These are phyloP conservation scores for Rubus parviflorus DNA, from an alignment of 306 rosid species.

Conservation along the genomic window DNA sequence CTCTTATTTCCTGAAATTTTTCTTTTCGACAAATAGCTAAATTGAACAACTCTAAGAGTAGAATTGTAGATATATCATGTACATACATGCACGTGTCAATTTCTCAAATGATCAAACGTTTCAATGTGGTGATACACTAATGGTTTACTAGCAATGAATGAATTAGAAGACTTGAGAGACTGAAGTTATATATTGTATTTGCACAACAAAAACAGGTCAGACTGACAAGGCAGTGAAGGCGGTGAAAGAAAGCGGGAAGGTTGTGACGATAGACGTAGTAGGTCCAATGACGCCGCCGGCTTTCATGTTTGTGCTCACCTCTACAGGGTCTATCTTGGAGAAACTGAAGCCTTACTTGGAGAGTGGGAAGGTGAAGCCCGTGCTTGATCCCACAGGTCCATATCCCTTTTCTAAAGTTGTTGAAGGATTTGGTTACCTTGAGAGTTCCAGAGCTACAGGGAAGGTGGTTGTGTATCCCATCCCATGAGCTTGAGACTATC, in stretches of 20 bases:
- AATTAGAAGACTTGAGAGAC: neutral
- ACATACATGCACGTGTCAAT: neutral
- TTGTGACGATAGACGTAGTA: conserved; percentile 50
- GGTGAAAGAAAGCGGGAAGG: conserved; percentile 63
- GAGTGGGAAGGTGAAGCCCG: conserved; percentile 68
- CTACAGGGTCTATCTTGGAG: conserved; percentile 50
- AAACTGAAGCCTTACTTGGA: conserved; percentile 60
- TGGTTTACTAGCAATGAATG: neutral
- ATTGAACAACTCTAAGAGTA: too few relatives aligned
- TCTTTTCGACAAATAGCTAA: too few relatives aligned
- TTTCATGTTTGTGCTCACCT: conserved; percentile 30
- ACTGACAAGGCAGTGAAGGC: conserved; percentile 51
- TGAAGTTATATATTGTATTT: neutral
- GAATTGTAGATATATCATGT: neutral
- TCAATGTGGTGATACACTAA: neutral
- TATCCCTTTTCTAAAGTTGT: conserved; percentile 53
- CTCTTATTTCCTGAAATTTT: too few relatives aligned
- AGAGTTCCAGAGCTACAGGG: conserved; percentile 57
- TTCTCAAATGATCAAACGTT: neutral
- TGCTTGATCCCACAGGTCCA: conserved; percentile 63
- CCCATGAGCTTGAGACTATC: conserved; percentile 28
- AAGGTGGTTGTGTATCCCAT: conserved; percentile 63
- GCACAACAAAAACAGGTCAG: conserved; percentile 38
- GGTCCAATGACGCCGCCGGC: conserved; percentile 39
- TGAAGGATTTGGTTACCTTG: conserved; percentile 59